Evolutionary conservation across 352 stramenopile genomes (phyloP).

Genomic region (Phytophthora podocarpi): DNA sequence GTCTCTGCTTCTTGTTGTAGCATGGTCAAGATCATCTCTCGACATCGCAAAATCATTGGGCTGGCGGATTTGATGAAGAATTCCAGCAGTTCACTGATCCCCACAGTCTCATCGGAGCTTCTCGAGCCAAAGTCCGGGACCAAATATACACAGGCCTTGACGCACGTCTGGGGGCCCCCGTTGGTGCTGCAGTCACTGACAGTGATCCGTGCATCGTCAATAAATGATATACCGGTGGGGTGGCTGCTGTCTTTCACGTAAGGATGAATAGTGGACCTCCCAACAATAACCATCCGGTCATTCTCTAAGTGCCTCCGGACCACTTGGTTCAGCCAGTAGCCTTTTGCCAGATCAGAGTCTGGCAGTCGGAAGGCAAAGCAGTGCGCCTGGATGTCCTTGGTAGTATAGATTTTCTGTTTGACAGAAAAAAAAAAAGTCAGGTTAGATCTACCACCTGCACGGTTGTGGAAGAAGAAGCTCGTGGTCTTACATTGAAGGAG

Average conservation of each 20-base stretch:
- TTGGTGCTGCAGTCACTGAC: slow-evolving; percentile 25
- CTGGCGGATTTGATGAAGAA: slow-evolving; percentile 29
- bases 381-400: slow-evolving; percentile 30
- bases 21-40: slow-evolving; percentile 29
- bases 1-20: slow-evolving; percentile 19
- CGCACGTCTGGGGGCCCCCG: slow-evolving; percentile 8
- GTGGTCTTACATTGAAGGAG: slow-evolving; percentile 34
- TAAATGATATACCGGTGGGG: slow-evolving; percentile 29
- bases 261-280: slow-evolving; percentile 30
- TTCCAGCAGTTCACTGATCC: slow-evolving; percentile 31
- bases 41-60: slow-evolving; percentile 21
- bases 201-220: slow-evolving; percentile 21
- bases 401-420: slow-evolving; percentile 33
- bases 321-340: slow-evolving; percentile 34
- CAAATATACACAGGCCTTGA: slow-evolving; percentile 33
- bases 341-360: slow-evolving; percentile 11
- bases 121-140: slow-evolving; percentile 26
- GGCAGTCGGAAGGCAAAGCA: slow-evolving; percentile 27
- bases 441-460: too few species aligned
- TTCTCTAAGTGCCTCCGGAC: slow-evolving; percentile 24
- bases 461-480: too few species aligned
- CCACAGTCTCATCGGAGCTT: slow-evolving; percentile 23
- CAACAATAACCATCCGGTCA: slow-evolving; percentile 25
- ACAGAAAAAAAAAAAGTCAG: slow-evolving; percentile 8
- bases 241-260: slow-evolving; percentile 34